Conservation (phyloP, 2,329 filamentous ascomycete genomes). For the Fonsecaea erecta region DNA sequence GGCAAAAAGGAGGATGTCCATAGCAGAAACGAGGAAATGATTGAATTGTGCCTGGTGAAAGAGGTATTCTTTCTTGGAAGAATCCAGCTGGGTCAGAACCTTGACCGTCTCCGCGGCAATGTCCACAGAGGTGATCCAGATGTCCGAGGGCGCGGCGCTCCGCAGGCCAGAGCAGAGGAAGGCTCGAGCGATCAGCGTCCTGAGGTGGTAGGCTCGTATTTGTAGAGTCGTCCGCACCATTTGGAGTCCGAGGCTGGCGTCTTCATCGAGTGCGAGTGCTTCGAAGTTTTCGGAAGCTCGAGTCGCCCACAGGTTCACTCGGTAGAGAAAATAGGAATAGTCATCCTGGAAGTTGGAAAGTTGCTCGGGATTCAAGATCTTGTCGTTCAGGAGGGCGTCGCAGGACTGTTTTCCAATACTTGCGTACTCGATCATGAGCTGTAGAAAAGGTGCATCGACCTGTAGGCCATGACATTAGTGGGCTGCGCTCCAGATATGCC, state of each 20-base stretch:
- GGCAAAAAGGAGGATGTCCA: constrained; percentile 18
- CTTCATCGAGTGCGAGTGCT: not conserved
- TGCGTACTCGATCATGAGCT: constrained; percentile 22
- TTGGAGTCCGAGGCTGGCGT: not conserved
- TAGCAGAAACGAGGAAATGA: constrained; percentile 17
- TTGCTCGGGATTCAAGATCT: constrained; percentile 9
- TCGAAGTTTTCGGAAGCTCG: constrained; percentile 4
- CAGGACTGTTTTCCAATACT: constrained; percentile 19
- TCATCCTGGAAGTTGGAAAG: constrained; percentile 10
- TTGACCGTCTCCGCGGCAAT: constrained; percentile 16
- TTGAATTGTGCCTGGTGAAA: constrained; percentile 20
- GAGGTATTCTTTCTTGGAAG: constrained; percentile 7
- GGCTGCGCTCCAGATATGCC: not conserved
- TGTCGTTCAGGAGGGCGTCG: constrained; percentile 19
- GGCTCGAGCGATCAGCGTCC: constrained; percentile 16
- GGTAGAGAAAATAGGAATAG: constrained; percentile 18
- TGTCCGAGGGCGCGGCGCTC: constrained; percentile 13
- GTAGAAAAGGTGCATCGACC: constrained; percentile 20
- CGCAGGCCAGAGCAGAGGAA: constrained; percentile 18
- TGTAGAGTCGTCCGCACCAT: constrained; percentile 14
- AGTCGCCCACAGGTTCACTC: constrained; percentile 13
- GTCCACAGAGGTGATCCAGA: constrained; percentile 14
- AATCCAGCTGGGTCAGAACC: constrained; percentile 9
- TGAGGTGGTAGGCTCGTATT: constrained; percentile 15
- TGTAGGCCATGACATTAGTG: not conserved